Evolutionary conservation across 805 yeast species (phyloP), one percentile per base, ranked within the genome.

Genomic region (Starmerella ratchasimensis): DNA sequence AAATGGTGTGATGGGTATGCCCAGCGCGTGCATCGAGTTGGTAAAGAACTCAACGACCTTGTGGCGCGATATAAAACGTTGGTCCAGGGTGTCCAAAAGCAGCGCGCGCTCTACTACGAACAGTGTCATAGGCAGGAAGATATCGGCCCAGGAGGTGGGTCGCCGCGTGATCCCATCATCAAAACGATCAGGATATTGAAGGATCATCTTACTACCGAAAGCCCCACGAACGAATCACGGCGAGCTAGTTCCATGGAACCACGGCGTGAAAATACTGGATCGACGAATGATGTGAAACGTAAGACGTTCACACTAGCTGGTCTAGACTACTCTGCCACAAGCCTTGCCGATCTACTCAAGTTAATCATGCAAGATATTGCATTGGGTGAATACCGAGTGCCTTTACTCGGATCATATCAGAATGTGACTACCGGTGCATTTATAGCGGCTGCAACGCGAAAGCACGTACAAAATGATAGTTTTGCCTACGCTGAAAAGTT

Each of bases 1-100:
- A 66, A 66, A 47, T 82, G 90, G 88, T 66, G 80, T 37, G 58
- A 59, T 17, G 80, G 74, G 35, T 93, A 82, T 57, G 68, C 67
- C 40, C 68, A 67, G 42, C 59, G 88, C 31, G 65, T 81, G 1
- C 68, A 64, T 26, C 69, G 67, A 43, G 68, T 76, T 20, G 75
- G 75, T 41, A 61, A 66, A 38, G 57, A 61, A 5, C 58, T 80
- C 17, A 53, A 56, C 28, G 64, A 59, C 9, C 71, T 69, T 39
- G 63, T 71, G 22, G 64, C 65, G 39, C 63, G 58, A 20, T 78
- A 71, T 53, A 64, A 67, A 28, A 62, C 57, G 34, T 61, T 61
- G 45, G 51, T 52, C 7, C 55, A 60, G 26, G 67, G 71, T 22
- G 75, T 69, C 27, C 59, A 63, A 41, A 63, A 69, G 45, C 49